These are phyloP conservation scores for Nyctanthes arbortristis DNA, from an alignment of 257 asterid species.

Conservation along the genomic window DNA sequence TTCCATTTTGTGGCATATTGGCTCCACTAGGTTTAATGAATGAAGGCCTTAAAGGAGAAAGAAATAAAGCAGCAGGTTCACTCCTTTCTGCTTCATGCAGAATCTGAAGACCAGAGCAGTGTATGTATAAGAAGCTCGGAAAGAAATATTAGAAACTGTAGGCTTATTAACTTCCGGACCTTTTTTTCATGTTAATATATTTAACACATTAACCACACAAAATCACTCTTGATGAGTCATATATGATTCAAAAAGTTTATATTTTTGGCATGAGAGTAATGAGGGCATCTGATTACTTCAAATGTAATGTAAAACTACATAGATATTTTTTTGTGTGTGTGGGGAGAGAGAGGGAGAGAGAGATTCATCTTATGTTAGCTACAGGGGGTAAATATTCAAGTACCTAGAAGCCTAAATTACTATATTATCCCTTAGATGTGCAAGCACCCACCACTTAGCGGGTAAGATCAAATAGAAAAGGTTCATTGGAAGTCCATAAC, in stretches of 20 bases:
- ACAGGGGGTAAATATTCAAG: not conserved
- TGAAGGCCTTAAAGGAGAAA: constrained; percentile 80
- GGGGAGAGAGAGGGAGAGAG: too few relatives aligned
- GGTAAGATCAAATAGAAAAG: not conserved
- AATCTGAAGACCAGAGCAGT: constrained; percentile 55
- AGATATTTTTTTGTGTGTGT: too few relatives aligned
- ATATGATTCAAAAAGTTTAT: not conserved
- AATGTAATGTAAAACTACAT: not conserved
- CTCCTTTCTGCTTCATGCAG: constrained; percentile 88
- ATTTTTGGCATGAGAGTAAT: too few relatives aligned
- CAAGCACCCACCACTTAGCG: not conserved
- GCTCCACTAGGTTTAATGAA: constrained; percentile 49
- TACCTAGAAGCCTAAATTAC: not conserved
- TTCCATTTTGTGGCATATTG: constrained; percentile 61
- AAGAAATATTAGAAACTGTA: not conserved
- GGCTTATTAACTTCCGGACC: too few relatives aligned
- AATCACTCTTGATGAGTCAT: not conserved
- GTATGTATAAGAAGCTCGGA: constrained; percentile 30
- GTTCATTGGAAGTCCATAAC: not conserved
- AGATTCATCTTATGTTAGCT: too few relatives aligned
- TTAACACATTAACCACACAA: not conserved
- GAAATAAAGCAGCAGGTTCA: constrained; percentile 83
- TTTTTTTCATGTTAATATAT: not conserved
- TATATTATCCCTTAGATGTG: not conserved
- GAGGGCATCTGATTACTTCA: not conserved